Percentiles rank a stretch among this genome's conserved stretches.
phyloP scores from a whole-genome alignment of 228 moss, liverwort and hornwort species.

The Sphagnum fallax region DNA sequence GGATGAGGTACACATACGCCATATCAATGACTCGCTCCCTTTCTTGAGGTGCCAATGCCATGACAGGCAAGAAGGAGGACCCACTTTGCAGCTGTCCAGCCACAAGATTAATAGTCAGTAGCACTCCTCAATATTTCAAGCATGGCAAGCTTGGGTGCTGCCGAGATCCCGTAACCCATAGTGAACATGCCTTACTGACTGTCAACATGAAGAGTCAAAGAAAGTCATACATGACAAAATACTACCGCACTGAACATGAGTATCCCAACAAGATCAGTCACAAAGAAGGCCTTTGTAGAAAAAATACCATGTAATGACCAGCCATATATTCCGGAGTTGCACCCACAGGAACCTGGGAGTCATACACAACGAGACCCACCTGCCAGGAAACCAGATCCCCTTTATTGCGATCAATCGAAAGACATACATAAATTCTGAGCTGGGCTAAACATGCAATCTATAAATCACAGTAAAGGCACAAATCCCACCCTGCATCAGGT shows the following conservation, averaged over 20 bases:
- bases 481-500: not conserved
- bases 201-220: too few species aligned
- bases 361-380: slow-evolving; percentile 94
- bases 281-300: too few species aligned
- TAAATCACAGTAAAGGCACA: not conserved
- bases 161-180: too few species aligned
- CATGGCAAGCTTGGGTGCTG: too few species aligned
- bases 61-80: slow-evolving; percentile 79
- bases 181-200: too few species aligned
- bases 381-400: slow-evolving; percentile 8
- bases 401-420: not conserved
- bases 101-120: not conserved
- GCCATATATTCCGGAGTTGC: slow-evolving; percentile 99
- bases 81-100: slow-evolving; percentile 81
- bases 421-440: not conserved
- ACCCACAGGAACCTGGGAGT: slow-evolving; percentile 94
- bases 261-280: too few species aligned
- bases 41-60: slow-evolving; percentile 97
- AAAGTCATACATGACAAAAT: too few species aligned
- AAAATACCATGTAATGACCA: slow-evolving; percentile 87
- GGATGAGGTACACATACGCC: slow-evolving; percentile 45
- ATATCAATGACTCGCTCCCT: slow-evolving; percentile 87
- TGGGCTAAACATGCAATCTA: not conserved
- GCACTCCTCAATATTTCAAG: too few species aligned
- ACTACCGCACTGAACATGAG: too few species aligned